These are phyloP conservation scores for Flaveria bidentis DNA, from an alignment of 129 eudicot genomes.

Conservation along the genomic window DNA sequence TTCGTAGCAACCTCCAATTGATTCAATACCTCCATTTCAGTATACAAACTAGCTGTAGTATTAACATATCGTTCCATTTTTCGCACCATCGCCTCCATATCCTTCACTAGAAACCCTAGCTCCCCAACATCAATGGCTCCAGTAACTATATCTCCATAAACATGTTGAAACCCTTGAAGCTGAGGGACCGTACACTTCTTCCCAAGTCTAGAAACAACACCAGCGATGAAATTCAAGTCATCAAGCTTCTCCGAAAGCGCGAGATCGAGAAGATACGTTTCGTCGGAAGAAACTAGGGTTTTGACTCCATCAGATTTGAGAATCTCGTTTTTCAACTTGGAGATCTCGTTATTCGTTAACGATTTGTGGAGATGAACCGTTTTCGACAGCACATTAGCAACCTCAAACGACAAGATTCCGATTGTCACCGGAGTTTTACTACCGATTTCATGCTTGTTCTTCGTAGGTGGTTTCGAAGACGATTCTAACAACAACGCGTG, in stretches of 20 bases:
- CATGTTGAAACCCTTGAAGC: constrained; percentile 80
- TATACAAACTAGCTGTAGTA: constrained; percentile 59
- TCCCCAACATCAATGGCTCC: constrained; percentile 64
- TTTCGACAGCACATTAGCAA: constrained; percentile 88
- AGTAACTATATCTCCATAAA: constrained; percentile 61
- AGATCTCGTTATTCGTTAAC: constrained; percentile 54
- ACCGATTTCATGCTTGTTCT: constrained; percentile 40
- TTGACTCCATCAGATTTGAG: constrained; percentile 61
- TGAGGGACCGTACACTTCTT: constrained; percentile 71
- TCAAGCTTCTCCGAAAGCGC: constrained; percentile 71
- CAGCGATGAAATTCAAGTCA: constrained; percentile 64
- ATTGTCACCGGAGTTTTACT: constrained; percentile 41
- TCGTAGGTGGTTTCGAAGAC: constrained; percentile 37
- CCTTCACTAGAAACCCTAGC: constrained; percentile 76
- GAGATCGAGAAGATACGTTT: constrained; percentile 60
- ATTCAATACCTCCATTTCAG: constrained; percentile 76
- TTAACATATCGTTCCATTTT: constrained; percentile 83
- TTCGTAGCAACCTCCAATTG: constrained; percentile 63
- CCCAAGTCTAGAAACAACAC: constrained; percentile 73
- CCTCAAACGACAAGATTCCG: constrained; percentile 89
- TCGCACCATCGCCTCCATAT: constrained; percentile 82
- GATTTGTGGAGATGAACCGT: constrained; percentile 68
- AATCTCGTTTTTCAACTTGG: constrained; percentile 56
- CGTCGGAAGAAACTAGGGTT: constrained; percentile 61
- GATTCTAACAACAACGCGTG: constrained; percentile 53